A percentile compares a stretch with the other conserved stretches of the same genome.
phyloP scores from a whole-genome alignment of 108 stramenopile species.

The Fragilaria radians region DNA sequence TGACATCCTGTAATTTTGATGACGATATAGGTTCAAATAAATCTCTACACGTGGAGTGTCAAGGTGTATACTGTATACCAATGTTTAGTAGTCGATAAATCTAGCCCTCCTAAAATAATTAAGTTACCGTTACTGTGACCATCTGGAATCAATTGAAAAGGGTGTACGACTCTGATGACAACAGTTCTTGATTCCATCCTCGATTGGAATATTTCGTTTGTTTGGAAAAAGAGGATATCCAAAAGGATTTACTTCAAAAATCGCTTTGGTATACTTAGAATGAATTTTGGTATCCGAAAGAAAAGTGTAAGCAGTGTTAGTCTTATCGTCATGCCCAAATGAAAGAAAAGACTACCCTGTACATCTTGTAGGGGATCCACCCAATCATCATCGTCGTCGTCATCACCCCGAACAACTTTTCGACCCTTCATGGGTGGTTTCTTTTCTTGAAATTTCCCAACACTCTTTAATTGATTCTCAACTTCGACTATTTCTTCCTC shows the following conservation, averaged over 20 bases:
- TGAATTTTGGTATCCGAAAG: not conserved
- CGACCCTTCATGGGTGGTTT: not conserved
- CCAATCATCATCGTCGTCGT: not conserved
- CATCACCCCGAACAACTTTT: not conserved
- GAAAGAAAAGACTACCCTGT: not conserved
- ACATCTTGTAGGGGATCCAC: not conserved
- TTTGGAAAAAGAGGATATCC: too few species aligned
- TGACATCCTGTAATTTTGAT: too few species aligned
- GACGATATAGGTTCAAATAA: too few species aligned
- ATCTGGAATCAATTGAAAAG: too few species aligned
- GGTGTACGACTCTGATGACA: too few species aligned
- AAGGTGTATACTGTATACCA: too few species aligned
- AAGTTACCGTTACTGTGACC: too few species aligned
- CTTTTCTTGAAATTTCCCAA: not conserved
- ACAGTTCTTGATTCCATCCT: too few species aligned
- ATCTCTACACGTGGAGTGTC: too few species aligned
- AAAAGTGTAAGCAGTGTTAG: not conserved
- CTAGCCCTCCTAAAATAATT: too few species aligned
- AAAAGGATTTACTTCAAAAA: not conserved
- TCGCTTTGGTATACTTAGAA: not conserved
- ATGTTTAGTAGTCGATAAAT: too few species aligned
- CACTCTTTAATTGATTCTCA: not conserved
- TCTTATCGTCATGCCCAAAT: not conserved
- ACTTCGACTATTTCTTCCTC: not conserved
- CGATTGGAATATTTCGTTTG: too few species aligned